Conservation (phyloP, 108 stramenopile genomes). For the Cyclotella kingstonii region DNA sequence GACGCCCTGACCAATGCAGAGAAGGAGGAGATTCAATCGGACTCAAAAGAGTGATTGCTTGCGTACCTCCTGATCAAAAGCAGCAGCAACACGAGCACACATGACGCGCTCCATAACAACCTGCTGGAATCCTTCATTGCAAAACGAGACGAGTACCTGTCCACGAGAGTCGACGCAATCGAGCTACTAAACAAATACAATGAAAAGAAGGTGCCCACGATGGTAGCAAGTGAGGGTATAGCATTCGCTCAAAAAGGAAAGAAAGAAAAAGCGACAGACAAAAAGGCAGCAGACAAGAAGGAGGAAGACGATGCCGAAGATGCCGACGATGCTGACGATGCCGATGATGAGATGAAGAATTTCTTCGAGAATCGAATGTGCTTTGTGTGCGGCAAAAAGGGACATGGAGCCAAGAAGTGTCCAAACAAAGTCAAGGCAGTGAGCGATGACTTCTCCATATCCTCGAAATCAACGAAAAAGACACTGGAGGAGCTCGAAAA, state of each 20-base stretch:
- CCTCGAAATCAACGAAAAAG: neutral
- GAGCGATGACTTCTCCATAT: neutral
- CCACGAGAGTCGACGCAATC: neutral
- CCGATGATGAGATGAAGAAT: neutral
- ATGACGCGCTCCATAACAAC: neutral
- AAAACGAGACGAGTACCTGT: neutral
- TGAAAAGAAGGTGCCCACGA: slow-evolving; percentile 13
- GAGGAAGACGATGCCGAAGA: neutral
- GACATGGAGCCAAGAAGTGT: neutral
- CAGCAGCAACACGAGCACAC: neutral
- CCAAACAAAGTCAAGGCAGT: neutral
- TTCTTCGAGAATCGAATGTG: neutral
- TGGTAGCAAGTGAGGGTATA: slow-evolving; percentile 3
- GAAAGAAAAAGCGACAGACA: neutral
- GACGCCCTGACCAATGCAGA: neutral
- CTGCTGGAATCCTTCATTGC: slow-evolving; percentile 1
- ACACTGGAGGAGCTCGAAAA: slow-evolving; percentile 4
- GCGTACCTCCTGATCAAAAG: slow-evolving; percentile 1
- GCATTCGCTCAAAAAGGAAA: slow-evolving; percentile 20
- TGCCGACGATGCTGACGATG: neutral
- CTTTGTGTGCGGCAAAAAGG: slow-evolving; percentile 12
- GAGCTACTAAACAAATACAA: slow-evolving; percentile 14
- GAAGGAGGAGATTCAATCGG: neutral
- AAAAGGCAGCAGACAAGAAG: neutral
- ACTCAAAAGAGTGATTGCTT: neutral